phyloP scores from a whole-genome alignment of 164 flowering plant genomes.

The Stephania japonica region DNA sequence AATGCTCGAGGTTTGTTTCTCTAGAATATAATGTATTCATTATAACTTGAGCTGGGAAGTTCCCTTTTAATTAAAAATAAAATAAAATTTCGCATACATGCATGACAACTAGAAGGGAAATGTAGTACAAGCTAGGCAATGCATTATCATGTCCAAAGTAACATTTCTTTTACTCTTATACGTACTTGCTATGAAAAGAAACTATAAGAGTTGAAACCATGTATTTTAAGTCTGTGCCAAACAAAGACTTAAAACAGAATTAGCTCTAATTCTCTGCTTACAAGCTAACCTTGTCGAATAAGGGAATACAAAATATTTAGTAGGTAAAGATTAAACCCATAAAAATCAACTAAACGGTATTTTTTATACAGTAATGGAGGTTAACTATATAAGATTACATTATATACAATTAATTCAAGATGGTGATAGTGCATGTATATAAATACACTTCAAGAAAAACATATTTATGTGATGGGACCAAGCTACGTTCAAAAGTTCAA shows the following conservation, averaged over 20 bases:
- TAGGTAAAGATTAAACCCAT: conserved; percentile 12
- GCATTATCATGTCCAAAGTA: too few relatives aligned
- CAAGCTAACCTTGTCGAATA: conserved; percentile 15
- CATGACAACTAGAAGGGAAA: too few relatives aligned
- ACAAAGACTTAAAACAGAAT: conserved; percentile 6
- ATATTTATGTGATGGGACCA: too few relatives aligned
- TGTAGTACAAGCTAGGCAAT: too few relatives aligned
- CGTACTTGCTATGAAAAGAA: not conserved
- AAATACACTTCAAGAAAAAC: too few relatives aligned
- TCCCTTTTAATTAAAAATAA: too few relatives aligned
- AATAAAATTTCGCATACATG: too few relatives aligned
- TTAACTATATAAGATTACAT: not conserved
- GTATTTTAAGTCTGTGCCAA: not conserved
- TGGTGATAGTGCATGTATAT: not conserved
- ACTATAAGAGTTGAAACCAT: conserved; percentile 6
- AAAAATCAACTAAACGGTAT: conserved; percentile 12
- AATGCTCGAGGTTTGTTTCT: too few relatives aligned
- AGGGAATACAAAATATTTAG: conserved; percentile 13
- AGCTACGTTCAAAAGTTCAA: not conserved
- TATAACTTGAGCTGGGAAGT: too few relatives aligned
- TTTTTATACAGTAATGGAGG: not conserved
- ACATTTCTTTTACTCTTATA: not conserved
- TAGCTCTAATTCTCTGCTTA: conserved; percentile 3
- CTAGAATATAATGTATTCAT: too few relatives aligned
- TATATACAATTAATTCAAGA: not conserved